Conservation (phyloP, 1,139 yeast species). For the Nadsonia commutata region DNA sequence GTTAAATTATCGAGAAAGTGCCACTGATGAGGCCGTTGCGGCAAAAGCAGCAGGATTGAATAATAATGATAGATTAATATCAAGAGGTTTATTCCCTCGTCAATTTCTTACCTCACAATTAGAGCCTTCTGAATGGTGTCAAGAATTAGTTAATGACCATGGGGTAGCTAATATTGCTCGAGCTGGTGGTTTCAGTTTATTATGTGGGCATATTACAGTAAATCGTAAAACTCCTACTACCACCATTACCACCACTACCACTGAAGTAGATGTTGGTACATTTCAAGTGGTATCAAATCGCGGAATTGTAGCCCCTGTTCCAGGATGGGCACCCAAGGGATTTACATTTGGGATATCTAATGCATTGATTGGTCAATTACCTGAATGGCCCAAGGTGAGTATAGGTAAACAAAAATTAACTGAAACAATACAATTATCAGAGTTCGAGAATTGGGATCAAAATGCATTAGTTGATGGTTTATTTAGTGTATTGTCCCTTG, state of each 20-base stretch:
- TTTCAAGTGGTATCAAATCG: conserved; percentile 23
- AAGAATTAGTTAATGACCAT: background rate
- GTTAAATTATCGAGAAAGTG: conserved; percentile 49
- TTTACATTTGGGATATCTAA: conserved; percentile 47
- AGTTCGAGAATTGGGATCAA: conserved; percentile 22
- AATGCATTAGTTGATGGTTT: conserved; percentile 35
- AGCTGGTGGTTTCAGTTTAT: conserved; percentile 71
- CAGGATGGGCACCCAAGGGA: conserved; percentile 4
- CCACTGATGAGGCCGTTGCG: background rate
- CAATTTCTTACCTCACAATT: background rate
- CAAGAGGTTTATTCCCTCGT: background rate
- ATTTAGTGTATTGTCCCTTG: conserved; percentile 38
- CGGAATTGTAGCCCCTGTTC: conserved; percentile 8
- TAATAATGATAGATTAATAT: background rate
- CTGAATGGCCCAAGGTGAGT: conserved; percentile 50
- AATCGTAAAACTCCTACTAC: conserved; percentile 3
- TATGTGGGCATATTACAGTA: conserved; percentile 44
- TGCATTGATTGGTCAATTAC: conserved; percentile 39
- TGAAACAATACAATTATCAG: conserved; percentile 24
- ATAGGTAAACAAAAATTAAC: conserved; percentile 36
- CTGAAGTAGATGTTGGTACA: conserved; percentile 28
- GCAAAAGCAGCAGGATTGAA: background rate
- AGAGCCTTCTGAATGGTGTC: background rate
- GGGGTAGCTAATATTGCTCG: background rate
- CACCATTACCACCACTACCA: conserved; percentile 12